Evolutionary conservation across 1,284 basidiomycete genomes (phyloP), one percentile per base, ranked within the genome.

Genomic region (Cutaneotrichosporon sp.): DNA sequence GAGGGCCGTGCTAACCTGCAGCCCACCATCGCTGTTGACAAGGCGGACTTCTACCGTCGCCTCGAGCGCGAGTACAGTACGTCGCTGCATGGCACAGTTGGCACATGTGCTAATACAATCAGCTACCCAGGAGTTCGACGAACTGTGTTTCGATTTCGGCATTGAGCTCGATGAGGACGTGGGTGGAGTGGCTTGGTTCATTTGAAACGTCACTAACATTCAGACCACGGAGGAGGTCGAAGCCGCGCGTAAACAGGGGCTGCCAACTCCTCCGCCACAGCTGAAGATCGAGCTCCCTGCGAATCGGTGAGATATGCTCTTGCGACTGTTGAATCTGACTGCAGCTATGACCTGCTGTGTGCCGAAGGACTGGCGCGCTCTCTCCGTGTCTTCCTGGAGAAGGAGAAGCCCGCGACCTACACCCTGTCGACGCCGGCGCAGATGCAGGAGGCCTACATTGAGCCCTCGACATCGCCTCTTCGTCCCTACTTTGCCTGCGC

Each of bases 211-310:
- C 12, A 14, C 26, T 38, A 23, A 34, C 18, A 22, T 2, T 15
- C 65, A 93, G 88, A 97, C 92, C 26, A 96, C 92, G 2, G 83
- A 85, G 65, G 88, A 91, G 64, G 88, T 93, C 37, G 82, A 90
- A 67, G 86, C 83, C 46, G 83, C 83, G 55, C 84, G 81, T 71
- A 89, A 84, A 79, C 87, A 86, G 63, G 90, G 85, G 38, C 79
- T 89, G 55, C 86, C 88, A 42, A 81, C 86, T 34, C 87, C 87
- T 65, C 83, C 87, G 63, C 88, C 90, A 21, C 88, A 94, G 87
- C 80, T 98, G 64, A 99, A 98, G 83, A 97, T 99, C 67, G 94
- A 99, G 76, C 84, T 97, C 49, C 94, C 96, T 30, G 96, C 96
- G 22, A 98, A 97, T 74, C 84, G 90, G 88, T 83, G 55, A 49